Evolutionary conservation across 2,329 filamentous ascomycete genomes (phyloP), one percentile per base, ranked within the genome.

Genomic region (Lecanoromycetidae sp.): DNA sequence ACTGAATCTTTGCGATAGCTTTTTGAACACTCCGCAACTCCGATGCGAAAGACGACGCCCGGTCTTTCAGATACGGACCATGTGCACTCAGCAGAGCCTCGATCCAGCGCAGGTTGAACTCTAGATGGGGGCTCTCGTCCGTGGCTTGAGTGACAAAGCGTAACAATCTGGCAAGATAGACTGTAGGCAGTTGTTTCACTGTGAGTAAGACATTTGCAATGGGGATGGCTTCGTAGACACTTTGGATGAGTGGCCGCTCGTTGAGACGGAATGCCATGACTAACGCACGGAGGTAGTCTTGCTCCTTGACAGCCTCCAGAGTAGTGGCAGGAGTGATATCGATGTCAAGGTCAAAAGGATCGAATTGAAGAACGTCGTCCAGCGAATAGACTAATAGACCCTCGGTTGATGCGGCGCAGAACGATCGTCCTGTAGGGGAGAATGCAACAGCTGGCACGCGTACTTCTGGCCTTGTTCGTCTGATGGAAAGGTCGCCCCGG

Each of bases 261-360:
- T 94, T 95, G 49, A 98, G 79, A 5, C 93, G 83, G 73, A 98
- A 98, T 1, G 88, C 84, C 91, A 98, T 98, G 54, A 95, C 80
- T 5, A 98, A 71, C 1, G 91, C 90, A 66, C 91, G 94, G 54
- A 96, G 76, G 63, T 85, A 94, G 60, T 94, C 85, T 52, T 76
- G 76, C 47, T 87, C 79, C 48, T 82, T 72, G 26, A 84, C 68
- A 8, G 82, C 76, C 3, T 75, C 67, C 0, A 96, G 72, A 0
- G 87, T 91, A 2, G 82, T 87, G 1, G 84, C 80, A 0, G 90
- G 90, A 4, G 91, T 98, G 56, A 98, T 85, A 54, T 85, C 84
- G 60, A 96, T 84, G 63, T 94, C 88, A 13, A 98, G 79, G 61
- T 98, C 91, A 59, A 95, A 94, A 0, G 91, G 91, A 60, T 98